phyloP scores from a whole-genome alignment of 352 stramenopile species.

The Globisporangium rhizosaccharum region DNA sequence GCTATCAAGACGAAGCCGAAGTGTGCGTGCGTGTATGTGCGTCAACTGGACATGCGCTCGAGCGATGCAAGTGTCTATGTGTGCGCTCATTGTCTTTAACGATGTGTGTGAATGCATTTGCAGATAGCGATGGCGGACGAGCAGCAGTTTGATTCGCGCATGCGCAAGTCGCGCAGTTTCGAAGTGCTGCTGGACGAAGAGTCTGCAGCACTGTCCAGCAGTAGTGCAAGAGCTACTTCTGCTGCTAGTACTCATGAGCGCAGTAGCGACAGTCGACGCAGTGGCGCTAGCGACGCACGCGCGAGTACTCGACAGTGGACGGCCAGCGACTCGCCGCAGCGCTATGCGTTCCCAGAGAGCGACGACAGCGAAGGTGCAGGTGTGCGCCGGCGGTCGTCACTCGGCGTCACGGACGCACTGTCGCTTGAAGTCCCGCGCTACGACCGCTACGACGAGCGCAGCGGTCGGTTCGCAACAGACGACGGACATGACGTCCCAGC shows the following conservation, averaged over 20 bases:
- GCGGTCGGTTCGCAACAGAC: conserved; percentile 3
- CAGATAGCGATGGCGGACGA: conserved; percentile 1
- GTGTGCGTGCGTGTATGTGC: too few relatives aligned
- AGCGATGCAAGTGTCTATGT: too few relatives aligned
- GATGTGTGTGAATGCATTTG: neutral
- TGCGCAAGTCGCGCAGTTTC: conserved; percentile 46
- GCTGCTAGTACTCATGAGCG: neutral
- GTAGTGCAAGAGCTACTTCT: neutral
- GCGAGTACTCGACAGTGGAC: neutral
- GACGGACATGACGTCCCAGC: conserved; percentile 3
- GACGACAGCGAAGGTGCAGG: neutral
- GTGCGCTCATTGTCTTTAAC: neutral
- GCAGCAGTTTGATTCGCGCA: neutral
- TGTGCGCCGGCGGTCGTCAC: conserved; percentile 12
- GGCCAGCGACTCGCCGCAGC: neutral
- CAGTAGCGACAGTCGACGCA: neutral
- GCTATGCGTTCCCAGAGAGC: neutral
- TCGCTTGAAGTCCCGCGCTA: conserved; percentile 39
- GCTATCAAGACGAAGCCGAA: neutral
- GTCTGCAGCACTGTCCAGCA: neutral
- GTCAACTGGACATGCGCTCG: too few relatives aligned
- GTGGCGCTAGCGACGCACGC: neutral
- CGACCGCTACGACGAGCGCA: conserved; percentile 20
- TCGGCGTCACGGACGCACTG: conserved; percentile 28
- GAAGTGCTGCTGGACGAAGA: conserved; percentile 24